Conservation (phyloP, 2,329 filamentous ascomycete genomes). For the Cladosporium austrohemisphaericum region DNA sequence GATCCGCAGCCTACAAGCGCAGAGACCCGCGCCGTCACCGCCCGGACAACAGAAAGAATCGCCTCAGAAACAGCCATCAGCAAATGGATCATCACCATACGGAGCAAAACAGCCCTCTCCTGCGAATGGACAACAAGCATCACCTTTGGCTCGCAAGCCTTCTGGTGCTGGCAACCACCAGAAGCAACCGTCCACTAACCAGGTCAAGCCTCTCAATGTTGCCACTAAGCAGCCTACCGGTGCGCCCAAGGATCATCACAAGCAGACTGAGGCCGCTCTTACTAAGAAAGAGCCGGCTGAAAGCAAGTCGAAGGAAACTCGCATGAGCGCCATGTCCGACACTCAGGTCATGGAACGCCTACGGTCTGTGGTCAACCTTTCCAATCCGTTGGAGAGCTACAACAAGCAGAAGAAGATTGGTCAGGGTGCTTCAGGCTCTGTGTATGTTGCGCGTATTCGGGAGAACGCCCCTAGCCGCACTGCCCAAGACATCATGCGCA, state of each 20-base stretch:
- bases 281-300: conserved; percentile 73
- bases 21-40: conserved; percentile 50
- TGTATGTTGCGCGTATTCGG: conserved; percentile 95
- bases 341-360: conserved; percentile 95
- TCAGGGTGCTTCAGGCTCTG: conserved; percentile 94
- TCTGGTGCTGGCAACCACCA: conserved; percentile 26
- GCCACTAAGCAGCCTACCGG: conserved; percentile 46
- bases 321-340: conserved; percentile 98
- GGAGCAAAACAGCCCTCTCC: conserved; percentile 26
- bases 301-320: conserved; percentile 70
- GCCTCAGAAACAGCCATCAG: conserved; percentile 24
- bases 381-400: conserved; percentile 91
- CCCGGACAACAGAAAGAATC: conserved; percentile 28
- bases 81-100: conserved; percentile 28
- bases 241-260: conserved; percentile 55
- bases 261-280: conserved; percentile 84
- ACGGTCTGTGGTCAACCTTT: conserved; percentile 90
- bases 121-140: conserved; percentile 26
- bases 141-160: conserved; percentile 29
- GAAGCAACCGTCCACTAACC: conserved; percentile 23
- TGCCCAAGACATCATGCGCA: conserved; percentile 72
- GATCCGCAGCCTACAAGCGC: conserved; percentile 58
- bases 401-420: conserved; percentile 99
- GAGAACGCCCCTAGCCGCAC: conserved; percentile 77
- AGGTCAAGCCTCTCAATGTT: conserved; percentile 53